These are phyloP conservation scores for Fraxinus floribunda DNA, from an alignment of 305 asterid genomes.

Conservation along the genomic window DNA sequence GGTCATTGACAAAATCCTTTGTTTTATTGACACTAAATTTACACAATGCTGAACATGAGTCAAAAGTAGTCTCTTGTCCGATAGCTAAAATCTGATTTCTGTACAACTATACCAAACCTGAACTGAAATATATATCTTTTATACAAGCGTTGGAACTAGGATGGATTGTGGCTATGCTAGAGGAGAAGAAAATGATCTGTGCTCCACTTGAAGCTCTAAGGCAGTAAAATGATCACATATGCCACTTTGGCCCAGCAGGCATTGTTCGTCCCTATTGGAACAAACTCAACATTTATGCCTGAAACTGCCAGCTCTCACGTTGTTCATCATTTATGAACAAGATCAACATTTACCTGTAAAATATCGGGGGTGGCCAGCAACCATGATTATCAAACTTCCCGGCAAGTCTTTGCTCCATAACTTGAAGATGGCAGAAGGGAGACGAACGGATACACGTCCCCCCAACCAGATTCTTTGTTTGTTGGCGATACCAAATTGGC, in stretches of 20 bases:
- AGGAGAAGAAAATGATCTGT: not conserved
- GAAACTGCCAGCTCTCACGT: not conserved
- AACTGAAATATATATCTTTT: not conserved
- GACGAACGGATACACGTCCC: not conserved
- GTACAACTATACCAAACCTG: not conserved
- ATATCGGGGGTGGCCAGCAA: not conserved
- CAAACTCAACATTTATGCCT: not conserved
- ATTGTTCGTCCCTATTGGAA: not conserved
- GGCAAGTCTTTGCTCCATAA: not conserved
- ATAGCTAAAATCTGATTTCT: not conserved
- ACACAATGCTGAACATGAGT: not conserved
- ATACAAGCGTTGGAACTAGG: not conserved
- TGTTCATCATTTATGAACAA: not conserved
- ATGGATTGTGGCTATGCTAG: not conserved
- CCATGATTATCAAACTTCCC: not conserved
- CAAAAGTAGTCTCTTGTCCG: not conserved
- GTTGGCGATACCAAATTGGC: not conserved
- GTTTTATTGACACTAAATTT: not conserved
- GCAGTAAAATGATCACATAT: not conserved
- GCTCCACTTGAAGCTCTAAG: not conserved
- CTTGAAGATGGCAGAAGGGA: constrained; percentile 1
- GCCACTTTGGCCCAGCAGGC: not conserved
- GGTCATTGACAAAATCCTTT: not conserved
- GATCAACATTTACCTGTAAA: not conserved
- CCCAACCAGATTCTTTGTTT: too few species aligned